Base-by-base conservation (phyloP, 345 rosid genomes). In the Melastoma malabathricum region DNA sequence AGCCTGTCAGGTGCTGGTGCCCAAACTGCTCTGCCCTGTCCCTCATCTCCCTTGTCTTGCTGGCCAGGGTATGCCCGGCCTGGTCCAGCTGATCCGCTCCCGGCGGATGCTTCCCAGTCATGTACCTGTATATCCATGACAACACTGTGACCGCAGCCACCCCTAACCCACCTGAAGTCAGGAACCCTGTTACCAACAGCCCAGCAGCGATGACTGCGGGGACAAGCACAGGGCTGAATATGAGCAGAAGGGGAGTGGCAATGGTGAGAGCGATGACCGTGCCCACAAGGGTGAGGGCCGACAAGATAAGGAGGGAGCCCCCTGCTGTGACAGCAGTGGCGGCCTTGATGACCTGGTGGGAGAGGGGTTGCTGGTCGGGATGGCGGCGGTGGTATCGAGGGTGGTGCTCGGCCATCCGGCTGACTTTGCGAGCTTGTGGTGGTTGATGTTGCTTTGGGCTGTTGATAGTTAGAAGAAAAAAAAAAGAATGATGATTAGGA, bases 71-170 rank as follows among this genome's bases (percentile, higher is more conserved):
- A 78, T 63, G 44, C 48, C 86, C 69, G 2, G 89, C 96, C 15
- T 68, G 71, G 45, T 90, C 92, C 66, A 83, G 62, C 74, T 50
- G 74, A 8, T 83, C 92, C 31, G 80, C 67, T 0, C 86, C 94
- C 0, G 64, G 76, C 38, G 86, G 94, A 29, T 75, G 81, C 75
- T 59, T 68, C 54, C 92, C 94, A 0, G 83, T 86, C 16, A 75
- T 84, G 46, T 86, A 86, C 81, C 95, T 83, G 67, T 86, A 89
- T 46, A 89, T 78, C 97, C 97, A 89, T 8, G 94, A 74, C 61
- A 89, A 67, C 57, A 77, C 90, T 8, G 86, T 65, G 8, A 81
- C 52, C 0, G 96, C 88, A 0, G 88, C 96, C 6, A 86, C 64
- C 6, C 94, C 88, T 39, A 89, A 83, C 0, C 97, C 90, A 13